Conservation (phyloP, 805 yeast genomes). For the Kodamaea leandrae region DNA sequence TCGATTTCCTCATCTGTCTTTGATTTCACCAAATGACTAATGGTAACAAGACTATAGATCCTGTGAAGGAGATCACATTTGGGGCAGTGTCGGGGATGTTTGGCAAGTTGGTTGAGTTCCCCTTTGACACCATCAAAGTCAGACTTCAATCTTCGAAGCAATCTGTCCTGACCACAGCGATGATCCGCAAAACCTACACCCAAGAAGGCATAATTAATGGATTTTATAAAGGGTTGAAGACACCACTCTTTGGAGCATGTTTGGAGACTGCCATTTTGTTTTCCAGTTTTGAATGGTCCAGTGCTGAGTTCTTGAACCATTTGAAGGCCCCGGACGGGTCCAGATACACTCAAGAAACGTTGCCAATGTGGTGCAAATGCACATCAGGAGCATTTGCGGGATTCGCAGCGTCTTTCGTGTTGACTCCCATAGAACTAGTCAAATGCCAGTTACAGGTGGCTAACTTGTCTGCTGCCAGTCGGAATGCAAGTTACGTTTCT, state of each 20-base stretch:
- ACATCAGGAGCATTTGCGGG: constrained; percentile 83
- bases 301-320: constrained; percentile 34
- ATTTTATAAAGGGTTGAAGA: constrained; percentile 73
- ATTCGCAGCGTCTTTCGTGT: constrained; percentile 70
- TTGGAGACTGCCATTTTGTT: constrained; percentile 82
- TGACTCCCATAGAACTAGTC: constrained; percentile 90
- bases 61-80: constrained; percentile 40
- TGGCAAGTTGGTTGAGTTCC: constrained; percentile 85
- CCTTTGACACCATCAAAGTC: constrained; percentile 91
- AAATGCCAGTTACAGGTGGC: constrained; percentile 84
- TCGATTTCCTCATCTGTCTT: background rate
- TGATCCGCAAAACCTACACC: constrained; percentile 57
- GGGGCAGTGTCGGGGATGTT: constrained; percentile 72
- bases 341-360: constrained; percentile 19
- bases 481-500: constrained; percentile 30
- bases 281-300: constrained; percentile 50
- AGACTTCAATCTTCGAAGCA: constrained; percentile 63
- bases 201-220: constrained; percentile 72
- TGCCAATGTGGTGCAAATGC: constrained; percentile 46
- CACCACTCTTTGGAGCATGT: constrained; percentile 90
- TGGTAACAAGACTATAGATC: constrained; percentile 10
- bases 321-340: background rate
- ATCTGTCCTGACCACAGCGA: constrained; percentile 55
- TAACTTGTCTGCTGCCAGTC: constrained; percentile 22
- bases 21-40: constrained; percentile 1